Base-by-base conservation (phyloP, 371 early-diverging fungal genomes). In the Mortierella sp. region DNA sequence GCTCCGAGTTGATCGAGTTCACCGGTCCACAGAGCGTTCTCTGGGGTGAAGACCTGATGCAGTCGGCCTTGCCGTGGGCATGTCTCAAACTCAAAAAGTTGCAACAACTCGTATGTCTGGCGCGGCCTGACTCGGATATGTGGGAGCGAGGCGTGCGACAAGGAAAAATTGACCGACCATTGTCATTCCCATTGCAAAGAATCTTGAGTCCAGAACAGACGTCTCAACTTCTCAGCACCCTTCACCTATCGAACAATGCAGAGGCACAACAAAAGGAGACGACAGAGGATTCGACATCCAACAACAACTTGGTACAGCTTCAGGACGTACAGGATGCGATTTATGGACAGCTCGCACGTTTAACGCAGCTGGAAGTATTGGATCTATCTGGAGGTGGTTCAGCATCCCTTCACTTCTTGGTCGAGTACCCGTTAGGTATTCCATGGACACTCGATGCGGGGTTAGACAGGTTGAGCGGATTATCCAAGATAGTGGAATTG, bases 121-220 rank as follows among this genome's bases (percentile, higher is more conserved):
- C 69, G 8, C 42, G 69, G 31, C 69, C 69, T 3, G 69, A 68
- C 53, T 68, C 69, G 18, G 69, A 43, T 12, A 34, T 57, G 19
- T 68, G 69, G 69, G 69, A 68, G 34, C 58, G 14, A 14, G 38
- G 30, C 34, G 26, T 38, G n/a, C 42, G n/a, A n/a, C 53, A 46
- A 16, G 31, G 57, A 13, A 51, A 52, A 39, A 50, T 21, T 18
- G 39, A 26, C 18, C 52, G 23, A n/a, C 64, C 64, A 7, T 28
- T 57, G 12, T 39, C 41, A 28, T 62, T 68, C 45, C 62, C 54
- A 10, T 23, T 64, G 24, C 57, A 51, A 27, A 27, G 45, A 46
- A 57, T 64, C 23, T 24, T 64, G 6, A 48, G 64, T 23, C 18
- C 61, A 26, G 3, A 31, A 58, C 10, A 34, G n/a, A n/a, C n/a